Conservation (phyloP, 139 green algal species). For the Edaphochlamys debaryana region DNA sequence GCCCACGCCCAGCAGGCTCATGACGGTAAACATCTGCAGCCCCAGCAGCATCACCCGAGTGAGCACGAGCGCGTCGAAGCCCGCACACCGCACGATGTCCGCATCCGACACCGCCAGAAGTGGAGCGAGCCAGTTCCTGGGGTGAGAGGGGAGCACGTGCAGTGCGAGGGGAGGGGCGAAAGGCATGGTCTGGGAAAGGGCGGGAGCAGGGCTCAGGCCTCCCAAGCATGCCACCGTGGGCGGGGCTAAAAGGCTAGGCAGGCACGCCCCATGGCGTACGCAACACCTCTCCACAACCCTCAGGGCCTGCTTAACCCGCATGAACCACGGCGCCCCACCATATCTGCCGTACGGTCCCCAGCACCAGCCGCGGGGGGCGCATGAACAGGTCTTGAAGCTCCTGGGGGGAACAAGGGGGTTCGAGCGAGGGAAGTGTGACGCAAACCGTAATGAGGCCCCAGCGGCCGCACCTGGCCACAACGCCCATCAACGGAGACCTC, state of each 20-base stretch:
- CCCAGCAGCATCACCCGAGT: background rate
- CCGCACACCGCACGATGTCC: too few relatives aligned
- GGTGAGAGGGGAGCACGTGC: background rate
- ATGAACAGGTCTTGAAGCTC: slow-evolving; percentile 33
- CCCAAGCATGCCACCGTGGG: background rate
- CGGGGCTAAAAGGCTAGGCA: too few relatives aligned
- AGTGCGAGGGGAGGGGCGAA: too few relatives aligned
- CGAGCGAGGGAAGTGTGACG: background rate
- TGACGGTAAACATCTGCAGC: slow-evolving; percentile 17
- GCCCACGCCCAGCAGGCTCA: slow-evolving; percentile 3
- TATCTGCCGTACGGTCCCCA: too few relatives aligned
- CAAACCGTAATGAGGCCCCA: too few relatives aligned
- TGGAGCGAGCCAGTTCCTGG: too few relatives aligned
- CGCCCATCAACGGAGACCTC: too few relatives aligned
- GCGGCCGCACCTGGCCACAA: background rate
- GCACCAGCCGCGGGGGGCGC: too few relatives aligned
- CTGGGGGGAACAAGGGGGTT: background rate
- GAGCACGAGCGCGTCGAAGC: too few relatives aligned
- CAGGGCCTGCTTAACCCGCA: background rate
- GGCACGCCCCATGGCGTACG: too few relatives aligned
- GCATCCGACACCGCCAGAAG: too few relatives aligned
- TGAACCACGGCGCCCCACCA: background rate
- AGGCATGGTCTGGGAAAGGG: too few relatives aligned
- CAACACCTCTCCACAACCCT: background rate
- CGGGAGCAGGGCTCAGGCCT: background rate